Conservation (phyloP, 495 filamentous ascomycete genomes). For the Aspergillus biplanus region DNA sequence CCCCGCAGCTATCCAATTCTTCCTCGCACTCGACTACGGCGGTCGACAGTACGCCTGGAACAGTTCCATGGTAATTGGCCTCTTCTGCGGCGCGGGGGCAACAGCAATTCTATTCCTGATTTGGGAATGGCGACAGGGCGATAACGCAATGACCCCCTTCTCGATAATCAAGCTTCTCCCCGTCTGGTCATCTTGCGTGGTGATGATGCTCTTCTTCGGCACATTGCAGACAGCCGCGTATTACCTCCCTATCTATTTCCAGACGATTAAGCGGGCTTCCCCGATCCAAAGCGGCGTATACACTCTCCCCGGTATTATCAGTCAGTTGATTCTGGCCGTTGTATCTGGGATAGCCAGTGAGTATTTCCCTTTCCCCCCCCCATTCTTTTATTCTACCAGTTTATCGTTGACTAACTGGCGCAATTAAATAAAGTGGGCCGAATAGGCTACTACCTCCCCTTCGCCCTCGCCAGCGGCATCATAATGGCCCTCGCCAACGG, state of each 20-base stretch:
- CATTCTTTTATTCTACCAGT: not conserved
- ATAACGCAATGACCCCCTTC: conserved; percentile 52
- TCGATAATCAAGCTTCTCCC: conserved; percentile 26
- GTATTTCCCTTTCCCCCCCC: conserved; percentile 8
- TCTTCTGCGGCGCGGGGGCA: conserved; percentile 29
- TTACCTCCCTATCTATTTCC: conserved; percentile 41
- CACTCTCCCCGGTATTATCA: conserved; percentile 39
- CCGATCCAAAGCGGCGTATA: conserved; percentile 38
- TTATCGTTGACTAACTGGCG: not conserved
- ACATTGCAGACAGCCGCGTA: conserved; percentile 18
- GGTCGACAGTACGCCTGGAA: conserved; percentile 30
- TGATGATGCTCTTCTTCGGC: conserved; percentile 26
- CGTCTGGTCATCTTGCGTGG: conserved; percentile 30
- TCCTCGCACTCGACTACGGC: conserved; percentile 35
- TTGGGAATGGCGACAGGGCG: conserved; percentile 48
- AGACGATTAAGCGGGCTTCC: conserved; percentile 29
- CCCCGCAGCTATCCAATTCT: conserved; percentile 39
- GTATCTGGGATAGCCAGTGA: conserved; percentile 26
- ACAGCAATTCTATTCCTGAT: conserved; percentile 33
- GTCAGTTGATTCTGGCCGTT: not conserved
- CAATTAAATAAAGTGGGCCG: not conserved
- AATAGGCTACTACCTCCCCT: conserved; percentile 45
- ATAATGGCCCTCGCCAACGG: conserved; percentile 63
- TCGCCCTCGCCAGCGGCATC: conserved; percentile 55
- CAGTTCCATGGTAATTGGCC: conserved; percentile 27